Base-by-base conservation (phyloP, 768 basidiomycete genomes). In the Kwoniella mangroviensis region DNA sequence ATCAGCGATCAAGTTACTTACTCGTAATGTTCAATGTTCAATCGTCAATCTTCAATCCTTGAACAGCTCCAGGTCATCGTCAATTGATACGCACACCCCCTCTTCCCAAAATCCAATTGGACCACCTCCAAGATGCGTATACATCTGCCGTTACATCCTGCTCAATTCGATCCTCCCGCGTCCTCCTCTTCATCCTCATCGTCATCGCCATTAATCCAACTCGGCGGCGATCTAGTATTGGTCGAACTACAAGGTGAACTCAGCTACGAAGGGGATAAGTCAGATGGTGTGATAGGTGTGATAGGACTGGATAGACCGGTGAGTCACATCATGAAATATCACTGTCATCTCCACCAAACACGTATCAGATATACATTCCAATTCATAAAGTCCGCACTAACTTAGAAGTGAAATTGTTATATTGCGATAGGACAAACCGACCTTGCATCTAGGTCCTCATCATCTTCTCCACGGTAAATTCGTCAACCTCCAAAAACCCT, bases 401-500 rank as follows among this genome's bases (percentile, higher is more conserved):
- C 21, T 56, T 15, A n/a, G 12, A 22, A 9, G 15, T 26, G 13
- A 41, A 13, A 21, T 34, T 19, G 58, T 43, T 13, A 43, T 42
- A 21, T 42, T 11, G 17, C 63, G 41, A 24, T 59, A 93, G 92
- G 89, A 88, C 71, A 92, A 90, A 74, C 89, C 92, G 3, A 93
- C 89, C 2, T 86, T 98, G 6, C 82, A 86, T 64, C 91, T 98
- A 69, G 94, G 94, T 21, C 70, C 72, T 13, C 90, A 95, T 83
- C 93, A 97, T 77, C 86, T 94, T 40, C 88, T 98, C 4, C 95
- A 98, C 78, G 94, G 94, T 63, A 92, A 91, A 79, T 86, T 96
- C 69, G 86, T 88, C 42, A 85, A 83, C 55, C 86, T 98, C 7
- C 84, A 90, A 2, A 95, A 92, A 79, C 93, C 94, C 0, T 86